Evolutionary conservation across 495 filamentous ascomycete species (phyloP).

Genomic region (Penicillium maclennaniae): DNA sequence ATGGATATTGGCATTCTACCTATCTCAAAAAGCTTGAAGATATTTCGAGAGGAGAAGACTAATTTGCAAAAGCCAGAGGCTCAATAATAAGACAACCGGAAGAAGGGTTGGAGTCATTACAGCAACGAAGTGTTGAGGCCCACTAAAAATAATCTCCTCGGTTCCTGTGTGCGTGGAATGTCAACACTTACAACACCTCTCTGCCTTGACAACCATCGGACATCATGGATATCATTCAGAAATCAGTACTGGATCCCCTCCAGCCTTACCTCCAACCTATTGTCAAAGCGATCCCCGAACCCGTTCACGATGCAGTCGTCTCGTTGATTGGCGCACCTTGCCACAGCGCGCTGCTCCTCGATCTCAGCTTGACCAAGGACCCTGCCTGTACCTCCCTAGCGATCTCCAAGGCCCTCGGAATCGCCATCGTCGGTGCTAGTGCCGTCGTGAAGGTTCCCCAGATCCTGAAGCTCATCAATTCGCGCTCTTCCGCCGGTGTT

Average conservation of each 20-base stretch:
- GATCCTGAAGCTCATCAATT: conserved; percentile 81
- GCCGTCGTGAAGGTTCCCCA: conserved; percentile 93
- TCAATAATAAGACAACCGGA: no score
- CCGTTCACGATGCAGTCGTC: conserved; percentile 68
- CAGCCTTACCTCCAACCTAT: conserved; percentile 67
- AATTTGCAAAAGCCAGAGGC: no score
- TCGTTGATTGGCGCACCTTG: conserved; percentile 78
- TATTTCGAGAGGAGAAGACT: no score
- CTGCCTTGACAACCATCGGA: background rate
- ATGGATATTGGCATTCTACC: no score
- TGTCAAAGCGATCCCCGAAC: conserved; percentile 72
- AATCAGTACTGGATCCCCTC: conserved; percentile 58
- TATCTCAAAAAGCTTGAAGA: no score
- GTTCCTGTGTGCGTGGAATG: conserved; percentile 13
- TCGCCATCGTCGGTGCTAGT: conserved; percentile 85
- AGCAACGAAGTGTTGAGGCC: no score
- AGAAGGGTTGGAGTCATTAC: no score
- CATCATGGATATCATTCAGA: conserved; percentile 42
- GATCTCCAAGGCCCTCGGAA: conserved; percentile 86
- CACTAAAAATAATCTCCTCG: no score
- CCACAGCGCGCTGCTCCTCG: conserved; percentile 76
- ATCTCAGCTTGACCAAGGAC: conserved; percentile 68
- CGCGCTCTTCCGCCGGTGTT: conserved; percentile 74
- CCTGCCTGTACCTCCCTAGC: conserved; percentile 76
- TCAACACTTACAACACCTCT: conserved; percentile 15